Base-by-base conservation (phyloP, 495 filamentous ascomycete species). In the Alectoria sarmentosa region DNA sequence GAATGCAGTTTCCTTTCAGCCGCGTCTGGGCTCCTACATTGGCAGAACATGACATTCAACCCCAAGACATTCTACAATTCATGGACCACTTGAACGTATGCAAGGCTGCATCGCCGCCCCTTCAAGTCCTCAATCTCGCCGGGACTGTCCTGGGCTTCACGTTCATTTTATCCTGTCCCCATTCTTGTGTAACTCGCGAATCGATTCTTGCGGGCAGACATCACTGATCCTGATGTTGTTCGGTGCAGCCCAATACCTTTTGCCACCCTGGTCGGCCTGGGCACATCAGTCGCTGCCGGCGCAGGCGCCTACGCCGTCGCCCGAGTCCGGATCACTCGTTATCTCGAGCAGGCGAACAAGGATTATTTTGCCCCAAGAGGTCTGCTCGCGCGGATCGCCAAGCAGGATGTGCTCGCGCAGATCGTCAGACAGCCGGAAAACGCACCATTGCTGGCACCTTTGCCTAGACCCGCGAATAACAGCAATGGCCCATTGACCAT, bases 341-440 rank as follows among this genome's bases (percentile, higher is more conserved):
- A 44, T n/a, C 42, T 44, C 42, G 42, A 44, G 42, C 42, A 10
- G 17, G 42, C 21, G 17, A 44, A 44, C 42, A 15, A 58, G 56
- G 3, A 65, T 55, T 8, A 39, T 21, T 34, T 37, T 21, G 30
- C 21, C 32, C 32, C 32, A 11, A 34, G 56, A 34, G 38, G 32
- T 13, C 7, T 42, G n/a, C 11, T 69, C 57, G 21, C 48, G 61
- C 44, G 74, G 69, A 65, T 81, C 84, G 71, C 83, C 83, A 0
- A 74, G 81, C 23, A 73, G 58, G 42, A 81, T 74, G 4, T 69
- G 58, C 0, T 76, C 79, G 30, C 75, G 71, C 32, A 58, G 38
- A 37, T 58, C 56, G 28, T 37, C 56, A 19, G 56, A 58, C 56
- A 37, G 21, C 56, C 38, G 8, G 19, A 9, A 34, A 39, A 58